These are phyloP conservation scores for Endocarpon pusillum DNA, from an alignment of 495 filamentous ascomycete genomes.

Conservation along the genomic window DNA sequence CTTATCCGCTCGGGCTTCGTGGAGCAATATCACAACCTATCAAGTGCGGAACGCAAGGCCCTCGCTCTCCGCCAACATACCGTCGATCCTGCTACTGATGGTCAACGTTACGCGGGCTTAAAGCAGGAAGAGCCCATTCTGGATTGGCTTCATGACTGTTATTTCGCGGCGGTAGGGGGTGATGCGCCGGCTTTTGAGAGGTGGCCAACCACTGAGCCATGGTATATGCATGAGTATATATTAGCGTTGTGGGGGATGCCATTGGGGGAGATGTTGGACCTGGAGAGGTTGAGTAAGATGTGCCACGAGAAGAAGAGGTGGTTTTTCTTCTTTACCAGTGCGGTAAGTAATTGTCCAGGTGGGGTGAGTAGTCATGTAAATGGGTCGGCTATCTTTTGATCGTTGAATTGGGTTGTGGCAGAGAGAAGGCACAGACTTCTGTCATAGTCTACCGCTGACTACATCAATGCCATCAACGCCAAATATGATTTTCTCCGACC, in stretches of 20 bases:
- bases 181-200: conserved; percentile 45
- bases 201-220: conserved; percentile 34
- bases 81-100: conserved; percentile 19
- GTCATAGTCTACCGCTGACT: too few species aligned
- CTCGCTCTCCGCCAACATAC: conserved; percentile 22
- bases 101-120: conserved; percentile 37
- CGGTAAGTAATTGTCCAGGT: conserved; percentile 39
- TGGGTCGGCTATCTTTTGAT: conserved; percentile 35
- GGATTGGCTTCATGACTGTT: conserved; percentile 50
- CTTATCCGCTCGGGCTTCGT: conserved; percentile 51
- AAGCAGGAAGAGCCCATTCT: conserved; percentile 38
- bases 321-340: conserved; percentile 51
- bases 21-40: conserved; percentile 30
- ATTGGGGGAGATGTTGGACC: conserved; percentile 43
- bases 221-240: conserved; percentile 42
- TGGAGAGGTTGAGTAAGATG: conserved; percentile 29
- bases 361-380: conserved; percentile 29
- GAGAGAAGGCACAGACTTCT: too few species aligned
- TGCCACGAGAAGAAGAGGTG: conserved; percentile 38
- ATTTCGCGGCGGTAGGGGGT: conserved; percentile 44
- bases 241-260: conserved; percentile 48
- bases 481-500: too few species aligned
- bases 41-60: conserved; percentile 22
- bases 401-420: too few species aligned
- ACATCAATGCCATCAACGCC: too few species aligned